A percentile compares a stretch with the other conserved stretches of the same genome.
Conservation (phyloP, 192 early-diverging fungal species). For the Glomus cerebriforme region DNA sequence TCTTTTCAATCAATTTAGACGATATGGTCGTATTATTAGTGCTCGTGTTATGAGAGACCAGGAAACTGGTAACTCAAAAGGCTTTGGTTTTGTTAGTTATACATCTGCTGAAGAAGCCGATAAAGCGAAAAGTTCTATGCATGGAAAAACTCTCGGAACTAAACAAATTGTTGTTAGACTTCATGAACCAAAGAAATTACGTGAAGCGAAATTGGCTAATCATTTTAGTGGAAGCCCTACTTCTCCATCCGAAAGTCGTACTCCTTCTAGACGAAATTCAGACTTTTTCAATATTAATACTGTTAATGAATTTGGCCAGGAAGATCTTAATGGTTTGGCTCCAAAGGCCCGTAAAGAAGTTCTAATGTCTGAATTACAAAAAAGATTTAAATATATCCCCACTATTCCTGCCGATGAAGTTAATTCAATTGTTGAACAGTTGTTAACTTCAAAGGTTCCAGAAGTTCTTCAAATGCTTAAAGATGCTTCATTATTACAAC, state of each 20-base stretch:
- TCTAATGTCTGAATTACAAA: constrained; percentile 34
- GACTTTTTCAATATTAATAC: constrained; percentile 18
- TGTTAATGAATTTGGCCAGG: constrained; percentile 25
- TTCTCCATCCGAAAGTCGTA: constrained; percentile 26
- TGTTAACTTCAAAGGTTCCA: constrained; percentile 13
- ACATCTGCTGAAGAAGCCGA: constrained; percentile 86
- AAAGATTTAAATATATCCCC: constrained; percentile 29
- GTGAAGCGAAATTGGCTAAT: constrained; percentile 37
- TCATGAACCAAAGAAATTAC: constrained; percentile 90
- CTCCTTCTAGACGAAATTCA: constrained; percentile 31
- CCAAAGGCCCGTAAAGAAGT: constrained; percentile 31
- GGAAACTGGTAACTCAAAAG: constrained; percentile 72
- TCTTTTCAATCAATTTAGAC: constrained; percentile 87
- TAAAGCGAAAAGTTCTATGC: constrained; percentile 88
- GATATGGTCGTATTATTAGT: constrained; percentile 85
- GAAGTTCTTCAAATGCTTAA: constrained; percentile 29
- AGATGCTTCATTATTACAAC: constrained; percentile 11
- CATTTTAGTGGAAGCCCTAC: background rate
- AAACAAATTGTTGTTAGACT: constrained; percentile 93
- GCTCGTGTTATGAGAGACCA: constrained; percentile 86
- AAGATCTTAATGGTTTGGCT: constrained; percentile 15
- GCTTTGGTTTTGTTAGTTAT: constrained; percentile 96
- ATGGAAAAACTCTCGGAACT: constrained; percentile 73
- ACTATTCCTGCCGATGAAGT: constrained; percentile 29
- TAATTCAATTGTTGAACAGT: constrained; percentile 30